phyloP scores from a whole-genome alignment of 257 asterid species.

The Rubia yunnanensis region DNA sequence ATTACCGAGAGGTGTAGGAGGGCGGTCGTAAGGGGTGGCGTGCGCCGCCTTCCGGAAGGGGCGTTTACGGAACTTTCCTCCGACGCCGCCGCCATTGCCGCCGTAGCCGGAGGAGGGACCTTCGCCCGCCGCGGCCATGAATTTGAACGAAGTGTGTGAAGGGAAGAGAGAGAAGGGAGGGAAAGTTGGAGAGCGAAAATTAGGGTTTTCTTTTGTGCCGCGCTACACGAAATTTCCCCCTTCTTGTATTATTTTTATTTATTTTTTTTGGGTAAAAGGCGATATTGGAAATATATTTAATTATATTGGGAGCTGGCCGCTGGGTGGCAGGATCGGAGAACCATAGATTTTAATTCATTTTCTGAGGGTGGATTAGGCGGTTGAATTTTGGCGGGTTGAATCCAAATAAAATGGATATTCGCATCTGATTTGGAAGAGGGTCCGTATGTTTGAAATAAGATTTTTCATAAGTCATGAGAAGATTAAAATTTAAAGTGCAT shows the following conservation, averaged over 20 bases:
- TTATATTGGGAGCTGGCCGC: background rate
- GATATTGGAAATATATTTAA: background rate
- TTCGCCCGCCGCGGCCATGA: constrained; percentile 68
- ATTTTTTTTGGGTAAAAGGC: background rate
- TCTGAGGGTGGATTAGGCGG: too few relatives aligned
- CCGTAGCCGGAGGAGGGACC: constrained; percentile 36
- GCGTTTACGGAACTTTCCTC: constrained; percentile 70
- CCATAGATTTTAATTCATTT: too few relatives aligned
- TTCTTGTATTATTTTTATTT: background rate
- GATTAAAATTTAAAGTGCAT: too few relatives aligned
- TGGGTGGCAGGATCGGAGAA: too few relatives aligned
- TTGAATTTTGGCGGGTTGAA: too few relatives aligned
- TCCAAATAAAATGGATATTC: too few relatives aligned
- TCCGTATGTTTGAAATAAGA: too few relatives aligned
- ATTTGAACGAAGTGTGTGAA: constrained; percentile 11
- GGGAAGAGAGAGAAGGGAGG: constrained; percentile 1
- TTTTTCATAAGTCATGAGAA: too few relatives aligned
- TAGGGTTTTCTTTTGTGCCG: constrained; percentile 38
- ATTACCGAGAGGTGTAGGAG: constrained; percentile 26
- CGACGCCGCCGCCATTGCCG: constrained; percentile 63
- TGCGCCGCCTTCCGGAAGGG: constrained; percentile 40
- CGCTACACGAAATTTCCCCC: background rate
- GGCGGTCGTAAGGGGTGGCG: constrained; percentile 86
- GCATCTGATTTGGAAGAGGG: too few relatives aligned
- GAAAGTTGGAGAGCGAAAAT: constrained; percentile 21